These are phyloP conservation scores for Citrullus amarus DNA, from an alignment of 306 rosid genomes.

Conservation along the genomic window DNA sequence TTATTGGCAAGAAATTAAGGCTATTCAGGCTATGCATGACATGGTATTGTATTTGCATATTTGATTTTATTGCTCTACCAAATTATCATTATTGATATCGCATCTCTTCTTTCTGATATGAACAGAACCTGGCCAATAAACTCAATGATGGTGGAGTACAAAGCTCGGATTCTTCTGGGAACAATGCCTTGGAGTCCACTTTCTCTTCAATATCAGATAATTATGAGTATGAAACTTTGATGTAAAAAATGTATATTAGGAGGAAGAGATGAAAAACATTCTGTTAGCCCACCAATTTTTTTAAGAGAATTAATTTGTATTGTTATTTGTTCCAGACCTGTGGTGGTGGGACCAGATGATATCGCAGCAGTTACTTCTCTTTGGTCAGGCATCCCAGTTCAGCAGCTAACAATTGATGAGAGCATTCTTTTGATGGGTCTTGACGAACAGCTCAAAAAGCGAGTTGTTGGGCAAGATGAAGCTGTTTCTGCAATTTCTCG, in stretches of 20 bases:
- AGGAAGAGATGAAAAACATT: background rate
- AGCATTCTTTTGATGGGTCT: conserved; percentile 9
- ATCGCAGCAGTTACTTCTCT: conserved; percentile 14
- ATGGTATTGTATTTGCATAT: conserved; percentile 37
- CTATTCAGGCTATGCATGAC: conserved; percentile 65
- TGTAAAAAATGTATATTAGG: conserved; percentile 10
- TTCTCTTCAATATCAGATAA: conserved; percentile 30
- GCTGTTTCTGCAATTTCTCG: conserved; percentile 20
- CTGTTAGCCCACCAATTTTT: background rate
- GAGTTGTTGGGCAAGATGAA: conserved; percentile 20
- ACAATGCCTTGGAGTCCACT: conserved; percentile 33
- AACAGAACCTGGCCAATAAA: conserved; percentile 44
- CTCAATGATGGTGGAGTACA: conserved; percentile 33
- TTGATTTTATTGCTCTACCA: background rate
- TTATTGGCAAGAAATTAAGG: conserved; percentile 73
- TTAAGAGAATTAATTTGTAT: background rate
- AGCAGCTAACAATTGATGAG: conserved; percentile 18
- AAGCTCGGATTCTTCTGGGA: conserved; percentile 31
- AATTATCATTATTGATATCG: conserved; percentile 6
- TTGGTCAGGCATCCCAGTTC: conserved; percentile 21
- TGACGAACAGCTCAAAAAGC: conserved; percentile 13
- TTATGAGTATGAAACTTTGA: conserved; percentile 41
- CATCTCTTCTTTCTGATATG: conserved; percentile 14
- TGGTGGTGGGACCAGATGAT: conserved; percentile 14
- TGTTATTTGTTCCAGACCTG: conserved; percentile 1